Conservation (phyloP, 1,139 yeast species). For the Candida tunisiensis region DNA sequence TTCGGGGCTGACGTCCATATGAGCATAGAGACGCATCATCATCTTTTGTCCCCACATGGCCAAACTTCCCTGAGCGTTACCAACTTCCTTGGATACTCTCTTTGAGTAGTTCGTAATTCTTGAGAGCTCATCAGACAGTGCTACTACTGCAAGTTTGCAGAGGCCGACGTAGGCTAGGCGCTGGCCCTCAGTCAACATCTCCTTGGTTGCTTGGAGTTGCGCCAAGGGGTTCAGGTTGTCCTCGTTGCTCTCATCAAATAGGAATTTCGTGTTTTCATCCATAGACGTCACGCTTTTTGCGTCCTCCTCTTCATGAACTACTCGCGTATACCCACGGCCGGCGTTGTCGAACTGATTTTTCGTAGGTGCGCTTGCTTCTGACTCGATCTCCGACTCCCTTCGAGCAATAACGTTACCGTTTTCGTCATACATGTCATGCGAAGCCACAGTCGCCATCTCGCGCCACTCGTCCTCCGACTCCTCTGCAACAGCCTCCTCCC, state of each 20-base stretch:
- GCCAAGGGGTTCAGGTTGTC: constrained; percentile 35
- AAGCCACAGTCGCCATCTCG: constrained; percentile 45
- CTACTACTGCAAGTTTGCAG: constrained; percentile 55
- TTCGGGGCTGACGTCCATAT: constrained; percentile 52
- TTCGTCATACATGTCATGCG: constrained; percentile 39
- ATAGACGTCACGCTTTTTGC: constrained; percentile 49
- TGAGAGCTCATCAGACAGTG: constrained; percentile 70
- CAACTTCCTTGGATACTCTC: constrained; percentile 29
- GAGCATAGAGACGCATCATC: constrained; percentile 60
- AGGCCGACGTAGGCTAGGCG: constrained; percentile 87
- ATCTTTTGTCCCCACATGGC: constrained; percentile 76
- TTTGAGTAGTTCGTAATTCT: constrained; percentile 35
- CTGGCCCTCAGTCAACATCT: constrained; percentile 68
- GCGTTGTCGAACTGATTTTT: constrained; percentile 11
- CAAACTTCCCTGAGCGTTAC: constrained; percentile 60
- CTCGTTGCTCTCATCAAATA: constrained; percentile 39
- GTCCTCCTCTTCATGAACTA: constrained; percentile 83
- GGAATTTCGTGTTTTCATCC: constrained; percentile 69
- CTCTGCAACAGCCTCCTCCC: constrained; percentile 3
- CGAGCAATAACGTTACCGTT: constrained; percentile 31
- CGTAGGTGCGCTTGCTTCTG: constrained; percentile 2
- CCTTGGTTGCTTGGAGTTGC: constrained; percentile 66
- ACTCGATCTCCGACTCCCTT: constrained; percentile 10
- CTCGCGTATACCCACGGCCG: constrained; percentile 65
- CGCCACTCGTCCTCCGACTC: constrained; percentile 30